phyloP scores from a whole-genome alignment of 345 rosid genomes.

The Citrus hindsii region DNA sequence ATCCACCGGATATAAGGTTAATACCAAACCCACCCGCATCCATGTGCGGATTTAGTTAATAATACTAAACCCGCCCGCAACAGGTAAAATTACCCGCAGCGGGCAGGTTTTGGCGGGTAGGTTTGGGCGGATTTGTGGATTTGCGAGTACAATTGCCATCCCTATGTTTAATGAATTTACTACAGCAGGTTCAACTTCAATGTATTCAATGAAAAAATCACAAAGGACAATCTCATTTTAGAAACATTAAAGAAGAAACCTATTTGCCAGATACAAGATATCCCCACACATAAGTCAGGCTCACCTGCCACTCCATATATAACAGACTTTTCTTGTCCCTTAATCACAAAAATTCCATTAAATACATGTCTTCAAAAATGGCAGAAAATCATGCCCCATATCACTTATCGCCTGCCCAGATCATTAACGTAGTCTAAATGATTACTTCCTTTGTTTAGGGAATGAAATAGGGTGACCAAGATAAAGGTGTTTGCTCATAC shows the following conservation, averaged over 20 bases:
- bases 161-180: background rate
- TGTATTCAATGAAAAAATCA: background rate
- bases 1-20: too few relatives aligned
- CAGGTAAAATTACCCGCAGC: too few relatives aligned
- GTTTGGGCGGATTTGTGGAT: too few relatives aligned
- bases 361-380: background rate
- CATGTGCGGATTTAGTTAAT: too few relatives aligned
- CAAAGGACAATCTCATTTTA: background rate
- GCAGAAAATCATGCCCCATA: slow-evolving; percentile 1
- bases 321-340: background rate
- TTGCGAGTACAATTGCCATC: too few relatives aligned
- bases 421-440: background rate
- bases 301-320: background rate
- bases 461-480: too few relatives aligned
- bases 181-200: background rate
- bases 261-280: background rate
- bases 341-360: background rate
- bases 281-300: background rate
- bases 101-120: too few relatives aligned
- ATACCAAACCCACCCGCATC: too few relatives aligned
- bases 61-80: too few relatives aligned
- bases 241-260: background rate
- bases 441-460: too few relatives aligned
- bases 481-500: too few relatives aligned
- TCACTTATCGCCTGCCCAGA: background rate